These are phyloP conservation scores for Boletus tylopilopsis DNA, from an alignment of 768 basidiomycete species.

Conservation along the genomic window DNA sequence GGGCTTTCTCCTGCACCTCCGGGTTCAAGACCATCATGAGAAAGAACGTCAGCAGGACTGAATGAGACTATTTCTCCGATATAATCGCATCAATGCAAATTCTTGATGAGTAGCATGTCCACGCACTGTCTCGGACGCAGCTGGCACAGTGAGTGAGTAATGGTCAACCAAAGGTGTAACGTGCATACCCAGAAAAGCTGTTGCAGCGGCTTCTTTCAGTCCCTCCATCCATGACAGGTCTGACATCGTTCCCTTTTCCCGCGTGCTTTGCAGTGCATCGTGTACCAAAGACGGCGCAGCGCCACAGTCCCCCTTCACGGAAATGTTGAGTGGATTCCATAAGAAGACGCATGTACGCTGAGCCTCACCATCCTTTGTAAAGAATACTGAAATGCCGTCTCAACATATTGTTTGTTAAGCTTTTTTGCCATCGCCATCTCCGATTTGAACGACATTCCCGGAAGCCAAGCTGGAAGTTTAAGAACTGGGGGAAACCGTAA, in stretches of 20 bases:
- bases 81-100: not conserved
- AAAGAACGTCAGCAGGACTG: not conserved
- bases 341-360: not conserved
- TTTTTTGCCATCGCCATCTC: not conserved
- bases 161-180: not conserved
- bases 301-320: not conserved
- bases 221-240: not conserved
- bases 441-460: constrained; percentile 3
- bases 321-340: not conserved
- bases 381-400: constrained; percentile 4
- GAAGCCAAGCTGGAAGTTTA: constrained; percentile 14
- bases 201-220: not conserved
- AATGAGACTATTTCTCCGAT: not conserved
- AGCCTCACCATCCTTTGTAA: constrained; percentile 1
- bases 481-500: not conserved
- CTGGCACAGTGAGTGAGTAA: not conserved
- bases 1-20: not conserved
- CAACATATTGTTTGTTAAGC: constrained; percentile 1
- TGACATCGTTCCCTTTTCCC: not conserved
- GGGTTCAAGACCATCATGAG: constrained; percentile 4
- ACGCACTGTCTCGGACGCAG: not conserved
- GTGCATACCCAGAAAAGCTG: not conserved
- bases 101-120: not conserved
- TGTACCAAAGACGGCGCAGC: not conserved
- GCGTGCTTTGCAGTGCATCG: not conserved